Evolutionary conservation across 2,329 filamentous ascomycete genomes (phyloP).

Genomic region (Colletotrichum karsti): DNA sequence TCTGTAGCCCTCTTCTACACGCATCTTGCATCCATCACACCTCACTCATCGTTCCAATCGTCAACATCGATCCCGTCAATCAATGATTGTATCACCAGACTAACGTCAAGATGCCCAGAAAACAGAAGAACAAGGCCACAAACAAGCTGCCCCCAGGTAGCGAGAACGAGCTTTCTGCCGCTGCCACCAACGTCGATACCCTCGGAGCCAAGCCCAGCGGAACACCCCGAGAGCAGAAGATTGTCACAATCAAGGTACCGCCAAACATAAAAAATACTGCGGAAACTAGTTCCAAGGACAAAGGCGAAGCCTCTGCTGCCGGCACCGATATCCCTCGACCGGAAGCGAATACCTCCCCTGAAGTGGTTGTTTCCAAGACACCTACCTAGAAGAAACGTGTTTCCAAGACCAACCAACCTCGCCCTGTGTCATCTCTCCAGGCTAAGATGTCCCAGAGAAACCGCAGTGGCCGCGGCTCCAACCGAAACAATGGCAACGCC

Average conservation of each 20-base stretch:
- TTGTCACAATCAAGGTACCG: no score
- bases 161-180: no score
- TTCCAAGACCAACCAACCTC: background rate
- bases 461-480: constrained; percentile 52
- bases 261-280: no score
- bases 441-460: constrained; percentile 52
- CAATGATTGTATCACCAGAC: background rate
- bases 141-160: background rate
- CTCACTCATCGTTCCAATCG: background rate
- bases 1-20: background rate
- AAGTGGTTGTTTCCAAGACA: background rate
- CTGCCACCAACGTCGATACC: background rate
- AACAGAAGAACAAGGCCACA: background rate
- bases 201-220: background rate
- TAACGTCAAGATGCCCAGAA: background rate
- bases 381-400: constrained; percentile 9
- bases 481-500: constrained; percentile 51
- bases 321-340: background rate
- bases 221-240: no score
- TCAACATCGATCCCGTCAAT: background rate
- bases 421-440: background rate
- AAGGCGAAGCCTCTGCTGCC: background rate
- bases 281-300: no score
- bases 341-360: background rate
- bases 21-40: background rate